Percentiles rank a stretch among this genome's conserved stretches.
These are phyloP conservation scores for Eucommia ulmoides DNA, from an alignment of 257 asterid species.

Conservation along the genomic window DNA sequence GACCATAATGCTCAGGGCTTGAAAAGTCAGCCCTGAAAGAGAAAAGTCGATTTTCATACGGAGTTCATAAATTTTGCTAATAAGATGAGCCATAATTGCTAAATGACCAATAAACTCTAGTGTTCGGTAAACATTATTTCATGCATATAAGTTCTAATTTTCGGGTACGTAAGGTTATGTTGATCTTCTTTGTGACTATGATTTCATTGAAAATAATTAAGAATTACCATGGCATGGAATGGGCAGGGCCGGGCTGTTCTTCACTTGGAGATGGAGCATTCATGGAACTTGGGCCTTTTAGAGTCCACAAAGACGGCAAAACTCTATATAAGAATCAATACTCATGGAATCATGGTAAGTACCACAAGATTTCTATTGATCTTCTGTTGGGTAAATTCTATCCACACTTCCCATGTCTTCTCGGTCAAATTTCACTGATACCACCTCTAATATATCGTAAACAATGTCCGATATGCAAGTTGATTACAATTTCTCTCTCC, in stretches of 20 bases:
- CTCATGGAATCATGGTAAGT: constrained; percentile 32
- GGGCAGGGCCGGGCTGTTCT: constrained; percentile 43
- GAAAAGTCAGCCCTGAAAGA: neutral
- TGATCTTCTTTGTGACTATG: too few relatives aligned
- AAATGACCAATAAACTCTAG: too few relatives aligned
- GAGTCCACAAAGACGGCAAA: constrained; percentile 28
- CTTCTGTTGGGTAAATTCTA: too few relatives aligned
- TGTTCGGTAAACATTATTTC: neutral
- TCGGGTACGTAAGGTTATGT: neutral
- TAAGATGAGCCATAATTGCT: neutral
- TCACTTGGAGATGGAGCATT: constrained; percentile 35
- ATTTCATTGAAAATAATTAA: too few relatives aligned
- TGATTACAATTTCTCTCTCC: too few relatives aligned
- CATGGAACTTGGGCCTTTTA: constrained; percentile 36
- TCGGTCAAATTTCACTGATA: too few relatives aligned
- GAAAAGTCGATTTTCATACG: neutral
- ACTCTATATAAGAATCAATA: constrained; percentile 23
- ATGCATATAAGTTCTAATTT: too few relatives aligned
- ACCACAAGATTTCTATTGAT: neutral
- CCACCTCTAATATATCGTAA: neutral
- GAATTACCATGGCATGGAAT: too few relatives aligned
- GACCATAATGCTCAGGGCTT: neutral
- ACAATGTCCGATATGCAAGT: too few relatives aligned
- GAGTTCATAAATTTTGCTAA: neutral
- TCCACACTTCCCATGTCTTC: too few relatives aligned